Evolutionary conservation across 805 yeast species (phyloP).

Genomic region (Alloascoidea africana): DNA sequence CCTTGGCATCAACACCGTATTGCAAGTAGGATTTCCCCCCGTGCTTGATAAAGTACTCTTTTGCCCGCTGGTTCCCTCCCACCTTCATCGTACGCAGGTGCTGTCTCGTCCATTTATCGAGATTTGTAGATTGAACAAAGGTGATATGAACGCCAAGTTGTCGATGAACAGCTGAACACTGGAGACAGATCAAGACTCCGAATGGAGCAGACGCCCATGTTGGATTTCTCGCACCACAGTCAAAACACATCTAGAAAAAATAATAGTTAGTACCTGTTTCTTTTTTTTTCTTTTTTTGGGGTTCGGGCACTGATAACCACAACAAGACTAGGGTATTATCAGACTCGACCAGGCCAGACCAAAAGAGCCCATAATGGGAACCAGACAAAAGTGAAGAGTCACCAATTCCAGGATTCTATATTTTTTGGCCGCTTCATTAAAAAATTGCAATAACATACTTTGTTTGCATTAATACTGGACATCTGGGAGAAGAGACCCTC

Average conservation of each 20-base stretch:
- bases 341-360: neutral
- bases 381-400: too few relatives aligned
- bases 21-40: slow-evolving; percentile 67
- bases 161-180: slow-evolving; percentile 92
- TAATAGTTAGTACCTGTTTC: too few relatives aligned
- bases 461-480: neutral
- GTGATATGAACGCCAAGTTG: slow-evolving; percentile 93
- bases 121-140: slow-evolving; percentile 80
- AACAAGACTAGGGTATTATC: too few relatives aligned
- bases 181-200: slow-evolving; percentile 84
- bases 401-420: too few relatives aligned
- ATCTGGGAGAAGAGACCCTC: neutral
- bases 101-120: slow-evolving; percentile 89
- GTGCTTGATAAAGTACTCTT: slow-evolving; percentile 68
- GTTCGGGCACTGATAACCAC: too few relatives aligned
- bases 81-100: slow-evolving; percentile 85
- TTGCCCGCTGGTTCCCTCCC: slow-evolving; percentile 84
- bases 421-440: too few relatives aligned
- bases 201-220: slow-evolving; percentile 98
- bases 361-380: too few relatives aligned
- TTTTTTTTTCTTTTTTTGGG: too few relatives aligned
- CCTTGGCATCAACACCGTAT: slow-evolving; percentile 42
- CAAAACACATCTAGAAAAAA: slow-evolving; percentile 49
- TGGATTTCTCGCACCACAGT: slow-evolving; percentile 87
- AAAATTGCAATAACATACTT: too few relatives aligned